These are phyloP conservation scores for Casuarina equisetifolia DNA, from an alignment of 306 rosid species.

Conservation along the genomic window DNA sequence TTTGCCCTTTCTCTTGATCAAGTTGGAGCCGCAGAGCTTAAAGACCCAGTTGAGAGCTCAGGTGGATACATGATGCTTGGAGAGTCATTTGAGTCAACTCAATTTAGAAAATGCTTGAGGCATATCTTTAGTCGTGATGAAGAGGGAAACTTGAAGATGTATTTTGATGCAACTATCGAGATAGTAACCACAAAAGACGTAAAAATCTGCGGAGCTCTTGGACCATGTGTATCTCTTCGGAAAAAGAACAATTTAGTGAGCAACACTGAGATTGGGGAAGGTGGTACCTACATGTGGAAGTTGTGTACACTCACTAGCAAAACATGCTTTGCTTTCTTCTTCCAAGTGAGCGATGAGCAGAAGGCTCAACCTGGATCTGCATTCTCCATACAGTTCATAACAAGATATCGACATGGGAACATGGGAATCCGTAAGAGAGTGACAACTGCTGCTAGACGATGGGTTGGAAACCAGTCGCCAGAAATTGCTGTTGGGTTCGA, in stretches of 20 bases:
- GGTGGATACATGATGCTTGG: slow-evolving; percentile 82
- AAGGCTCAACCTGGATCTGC: slow-evolving; percentile 78
- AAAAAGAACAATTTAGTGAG: slow-evolving; percentile 59
- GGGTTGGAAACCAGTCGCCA: slow-evolving; percentile 75
- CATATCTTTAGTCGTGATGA: slow-evolving; percentile 53
- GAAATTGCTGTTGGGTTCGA: slow-evolving; percentile 84
- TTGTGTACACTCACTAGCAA: slow-evolving; percentile 60
- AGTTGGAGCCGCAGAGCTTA: slow-evolving; percentile 76
- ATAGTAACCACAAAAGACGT: slow-evolving; percentile 78
- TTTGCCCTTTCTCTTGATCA: slow-evolving; percentile 92
- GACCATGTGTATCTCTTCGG: slow-evolving; percentile 79
- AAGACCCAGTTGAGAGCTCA: slow-evolving; percentile 62
- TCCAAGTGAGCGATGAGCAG: slow-evolving; percentile 62
- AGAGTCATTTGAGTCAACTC: slow-evolving; percentile 70
- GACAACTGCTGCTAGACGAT: slow-evolving; percentile 91
- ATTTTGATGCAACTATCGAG: slow-evolving; percentile 80
- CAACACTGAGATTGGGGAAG: slow-evolving; percentile 64
- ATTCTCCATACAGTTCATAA: slow-evolving; percentile 74
- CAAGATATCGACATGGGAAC: slow-evolving; percentile 71
- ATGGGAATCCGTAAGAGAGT: slow-evolving; percentile 64
- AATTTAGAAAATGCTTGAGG: slow-evolving; percentile 67
- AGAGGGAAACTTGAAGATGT: slow-evolving; percentile 66
- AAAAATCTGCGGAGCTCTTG: slow-evolving; percentile 88
- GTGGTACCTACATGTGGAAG: slow-evolving; percentile 81
- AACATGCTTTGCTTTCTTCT: slow-evolving; percentile 87